Percentiles rank a stretch among this genome's conserved stretches.
Conservation (phyloP, 2,329 filamentous ascomycete genomes). For the Xylariaceae sp. region DNA sequence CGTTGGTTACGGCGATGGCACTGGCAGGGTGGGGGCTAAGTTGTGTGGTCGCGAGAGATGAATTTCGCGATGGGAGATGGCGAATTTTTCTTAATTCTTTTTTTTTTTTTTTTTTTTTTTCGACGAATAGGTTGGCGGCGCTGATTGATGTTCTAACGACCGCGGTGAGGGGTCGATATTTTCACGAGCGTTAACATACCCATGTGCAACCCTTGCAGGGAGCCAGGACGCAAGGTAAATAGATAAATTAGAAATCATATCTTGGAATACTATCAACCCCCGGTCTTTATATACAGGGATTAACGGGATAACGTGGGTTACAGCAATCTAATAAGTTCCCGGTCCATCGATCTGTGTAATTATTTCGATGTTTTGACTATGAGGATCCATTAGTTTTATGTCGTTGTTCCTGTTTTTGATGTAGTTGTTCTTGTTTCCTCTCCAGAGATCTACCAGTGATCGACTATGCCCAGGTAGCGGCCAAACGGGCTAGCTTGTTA, state of each 20-base stretch:
- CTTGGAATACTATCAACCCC: not conserved
- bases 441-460: not conserved
- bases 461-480: not conserved
- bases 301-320: not conserved
- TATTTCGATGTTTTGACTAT: not conserved
- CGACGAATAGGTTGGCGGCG: constrained; percentile 23
- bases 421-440: not conserved
- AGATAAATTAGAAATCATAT: not conserved
- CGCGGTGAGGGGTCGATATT: constrained; percentile 26
- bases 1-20: constrained; percentile 6
- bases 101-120: too few relatives aligned
- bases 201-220: constrained; percentile 21
- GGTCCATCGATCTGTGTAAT: not conserved
- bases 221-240: constrained; percentile 4
- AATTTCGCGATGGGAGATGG: constrained; percentile 12
- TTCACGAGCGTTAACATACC: constrained; percentile 20
- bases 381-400: too few relatives aligned
- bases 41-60: constrained; percentile 14
- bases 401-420: too few relatives aligned
- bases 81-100: too few relatives aligned
- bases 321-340: not conserved
- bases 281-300: not conserved
- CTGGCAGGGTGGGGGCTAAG: constrained; percentile 8
- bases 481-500: not conserved
- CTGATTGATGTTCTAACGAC: constrained; percentile 18